Evolutionary conservation across 2,329 filamentous ascomycete genomes (phyloP), one percentile per base, ranked within the genome.

Genomic region (Penicillium sp.): DNA sequence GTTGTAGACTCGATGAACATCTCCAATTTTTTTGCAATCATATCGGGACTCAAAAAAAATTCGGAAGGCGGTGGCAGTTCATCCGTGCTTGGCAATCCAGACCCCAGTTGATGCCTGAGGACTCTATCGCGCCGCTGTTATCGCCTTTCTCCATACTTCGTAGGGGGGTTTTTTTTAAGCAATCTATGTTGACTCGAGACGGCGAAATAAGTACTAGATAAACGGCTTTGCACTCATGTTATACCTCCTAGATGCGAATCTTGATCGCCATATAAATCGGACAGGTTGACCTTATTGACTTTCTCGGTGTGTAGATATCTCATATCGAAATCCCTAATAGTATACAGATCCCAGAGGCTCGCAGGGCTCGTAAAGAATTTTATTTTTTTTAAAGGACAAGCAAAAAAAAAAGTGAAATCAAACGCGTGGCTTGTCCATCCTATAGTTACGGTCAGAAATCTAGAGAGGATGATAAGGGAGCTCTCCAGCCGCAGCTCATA

Each of bases 31-130:
- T 71, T 63, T 61, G 65, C 60, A 62, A 67, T 63, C 64, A 62
- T 66, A 63, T 64, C 47, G 51, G 65, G 66, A 67, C 57, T 62
- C 58, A 71, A 74, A 75, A 66, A 65, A 76, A 75, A 71, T 70
- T 66, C 65, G 69, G 69, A 74, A 74, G 69, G 71, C 73, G 73
- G 73, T 73, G 67, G 65, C 62, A 52, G 54, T 73, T 72, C 66
- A 61, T 60, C 68, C 62, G 59, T 63, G 57, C 64, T 71, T 72
- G 68, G 67, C 67, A 58, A 59, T 46, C 61, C 46, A 57, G 50
- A 61, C 55, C 60, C 54, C 40, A 50, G 49, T 59, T 52, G 29
- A 0, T 23, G 60, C 61, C 62, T 69, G 41, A 68, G 64, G 62
- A 60, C 19, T 35, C 1, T 19, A 52, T 42, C 23, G 7, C 23